Base-by-base conservation (phyloP, 352 stramenopile genomes). In the Phytopythium aichiense region DNA sequence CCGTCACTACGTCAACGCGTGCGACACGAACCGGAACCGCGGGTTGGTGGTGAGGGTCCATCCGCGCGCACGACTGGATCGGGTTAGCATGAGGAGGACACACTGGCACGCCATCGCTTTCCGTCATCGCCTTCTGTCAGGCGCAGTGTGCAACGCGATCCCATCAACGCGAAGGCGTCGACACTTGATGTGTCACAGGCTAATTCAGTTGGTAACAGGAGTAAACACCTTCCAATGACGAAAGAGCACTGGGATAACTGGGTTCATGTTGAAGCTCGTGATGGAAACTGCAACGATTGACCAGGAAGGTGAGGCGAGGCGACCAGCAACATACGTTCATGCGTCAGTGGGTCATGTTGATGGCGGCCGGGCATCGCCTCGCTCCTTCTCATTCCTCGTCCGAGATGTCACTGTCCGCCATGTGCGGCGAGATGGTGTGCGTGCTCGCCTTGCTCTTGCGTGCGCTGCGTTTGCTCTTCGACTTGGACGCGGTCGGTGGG, bases 401-500 rank as follows among this genome's bases (percentile, higher is more conserved):
- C 7, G 59, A 76, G 28, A 72, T 57, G 13, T 69, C 72, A 45
- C 67, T 80, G 52, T 77, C 69, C 42, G 60, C 76, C 72, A 77
- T 76, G 49, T 77, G 72, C 22, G 72, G 72, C 45, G 72, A 80
- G 58, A 76, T 77, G 45, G 55, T 63, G 55, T 77, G 64, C 16
- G 40, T 63, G 43, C 59, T 71, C 43, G 67, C 3, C 38, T 55
- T 43, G 59, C 64, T 71, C 53, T 60, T 49, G 48, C 46, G 46
- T n/a, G 46, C 46, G 22, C 46, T 35, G 23, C 48, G 48, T 9
- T 58, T 58, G 33, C 52, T 58, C 37, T 40, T 42, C 18, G 33
- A 16, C 20, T 58, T 58, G 11, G 51, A 42, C 51, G 51, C 18
- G 4, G 30, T 16, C 31, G 52, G 7, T 12, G n/a, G 15, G 46